Evolutionary conservation across 1,284 basidiomycete species (phyloP), one percentile per base, ranked within the genome.

Genomic region (Xanthoconium separans): DNA sequence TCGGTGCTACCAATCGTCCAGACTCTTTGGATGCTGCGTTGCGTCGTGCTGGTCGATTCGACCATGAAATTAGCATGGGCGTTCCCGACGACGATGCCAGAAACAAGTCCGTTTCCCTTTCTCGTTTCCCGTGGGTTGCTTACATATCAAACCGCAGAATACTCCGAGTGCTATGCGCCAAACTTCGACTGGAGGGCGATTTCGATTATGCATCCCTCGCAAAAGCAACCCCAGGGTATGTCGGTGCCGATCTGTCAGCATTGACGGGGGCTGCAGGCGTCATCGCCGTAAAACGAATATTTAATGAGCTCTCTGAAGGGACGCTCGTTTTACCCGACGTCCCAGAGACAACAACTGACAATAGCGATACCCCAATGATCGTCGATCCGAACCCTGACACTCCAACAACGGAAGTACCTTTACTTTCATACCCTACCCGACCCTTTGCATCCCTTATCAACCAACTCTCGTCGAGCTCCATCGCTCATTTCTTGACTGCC

Each of bases 61-160:
- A 98, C 68, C 93, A 97, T 63, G 96, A 99, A 72, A 98, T 99
- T 53, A 90, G 91, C 50, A 95, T 98, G 89, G 92, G 93, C 24
- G 95, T 98, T 5, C 96, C 96, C 2, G 93, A 96, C 62, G 91
- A 98, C 61, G 85, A 85, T 56, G 93, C 87, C 0, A 80, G 95
- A 52, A 90, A 92, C 65, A 91, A 95, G 93, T 96, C 56, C 64
- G 86, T 74, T 39, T 41, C 37, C n/a, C 10, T 10, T 29, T 27
- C 31, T 55, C 4, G 10, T 3, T 36, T 15, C 15, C 39, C n/a
- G 37, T 24, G 18, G 47, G 29, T 22, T 37, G 24, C 6, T 50
- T 43, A 9, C 48, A 8, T 36, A 31, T 43, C 3, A 36, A 43
- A 33, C 48, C 52, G 18, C 66, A 90, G 94, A 68, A 95, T 97